phyloP scores from a whole-genome alignment of 2,329 filamentous ascomycete genomes.

The Blastomyces parvus region DNA sequence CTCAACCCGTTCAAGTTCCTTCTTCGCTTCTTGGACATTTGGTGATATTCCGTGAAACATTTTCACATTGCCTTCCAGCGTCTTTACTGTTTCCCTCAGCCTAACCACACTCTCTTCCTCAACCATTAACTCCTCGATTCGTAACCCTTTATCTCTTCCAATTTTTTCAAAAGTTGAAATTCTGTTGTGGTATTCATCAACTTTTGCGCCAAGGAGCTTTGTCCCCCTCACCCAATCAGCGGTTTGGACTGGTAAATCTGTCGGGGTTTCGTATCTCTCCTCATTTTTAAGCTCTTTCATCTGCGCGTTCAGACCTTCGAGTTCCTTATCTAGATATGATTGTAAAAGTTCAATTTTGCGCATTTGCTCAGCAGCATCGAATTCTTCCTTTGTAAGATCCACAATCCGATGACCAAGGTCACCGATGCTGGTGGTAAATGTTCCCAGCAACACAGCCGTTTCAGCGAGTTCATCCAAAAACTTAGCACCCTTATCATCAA shows the following conservation, averaged over 20 bases:
- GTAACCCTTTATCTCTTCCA: conserved; percentile 22
- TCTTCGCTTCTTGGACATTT: conserved; percentile 57
- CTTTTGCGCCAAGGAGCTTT: conserved; percentile 55
- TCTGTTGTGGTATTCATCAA: conserved; percentile 57
- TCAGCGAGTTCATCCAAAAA: conserved; percentile 51
- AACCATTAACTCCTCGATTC: conserved; percentile 44
- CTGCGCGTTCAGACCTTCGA: conserved; percentile 27
- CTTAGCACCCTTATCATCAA: conserved; percentile 44
- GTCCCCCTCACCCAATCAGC: conserved; percentile 61
- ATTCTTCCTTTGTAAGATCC: conserved; percentile 46
- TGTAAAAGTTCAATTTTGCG: conserved; percentile 49
- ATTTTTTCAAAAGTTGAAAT: conserved; percentile 36
- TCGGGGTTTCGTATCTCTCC: conserved; percentile 43
- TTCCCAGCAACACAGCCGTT: conserved; percentile 43
- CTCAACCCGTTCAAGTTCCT: conserved; percentile 60
- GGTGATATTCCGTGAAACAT: conserved; percentile 64
- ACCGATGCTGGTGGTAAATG: conserved; percentile 41
- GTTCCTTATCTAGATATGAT: conserved; percentile 46
- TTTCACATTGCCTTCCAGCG: conserved; percentile 57
- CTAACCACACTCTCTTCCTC: conserved; percentile 52
- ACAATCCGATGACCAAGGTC: conserved; percentile 46
- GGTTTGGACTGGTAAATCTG: conserved; percentile 59
- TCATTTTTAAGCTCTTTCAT: conserved; percentile 26
- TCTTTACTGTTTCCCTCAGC: conserved; percentile 52
- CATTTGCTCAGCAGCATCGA: conserved; percentile 47